Evolutionary conservation across 1,284 basidiomycete species (phyloP), one percentile per base, ranked within the genome.

Genomic region (Peniophora sp.): DNA sequence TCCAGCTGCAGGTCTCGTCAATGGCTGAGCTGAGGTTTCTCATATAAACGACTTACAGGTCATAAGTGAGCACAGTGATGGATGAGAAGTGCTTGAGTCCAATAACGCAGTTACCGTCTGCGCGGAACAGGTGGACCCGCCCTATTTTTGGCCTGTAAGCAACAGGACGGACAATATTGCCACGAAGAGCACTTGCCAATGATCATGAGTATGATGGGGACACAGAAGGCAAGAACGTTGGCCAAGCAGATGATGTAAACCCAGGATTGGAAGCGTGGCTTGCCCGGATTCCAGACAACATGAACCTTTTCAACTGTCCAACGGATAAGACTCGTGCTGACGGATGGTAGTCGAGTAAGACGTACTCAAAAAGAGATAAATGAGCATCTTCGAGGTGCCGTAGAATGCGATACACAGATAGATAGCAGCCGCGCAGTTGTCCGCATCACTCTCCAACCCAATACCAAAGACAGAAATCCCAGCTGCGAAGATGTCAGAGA

Each of bases 101-200:
- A 23, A 77, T 77, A 16, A 72, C 58, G 53, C 76, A 77, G 0
- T 61, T 60, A 6, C 67, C 67, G 38, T 69, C 67, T 0, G 57
- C 49, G 3, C 62, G 46, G 45, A 73, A 63, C 6, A 32, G 27
- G 27, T 60, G 60, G 2, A 69, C 57, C n/a, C 71, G 63, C 3
- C 71, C 65, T 2, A 67, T 70, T 70, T 47, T 12, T 25, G 47
- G 25, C 17, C 41, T 35, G 27, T 32, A 38, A 44, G 9, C 16
- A 22, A 41, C n/a, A 44, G 39, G 19, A 19, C 41, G 8, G 47
- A 11, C 44, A 43, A 44, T 22, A 27, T 20, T 24, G 23, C 19
- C 41, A 52, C 10, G 14, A 3, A 17, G 5, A 38, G n/a, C 17
- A 43, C 19, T 17, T 47, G 66, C 69, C 69, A 17, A 65, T 49